Percentiles rank a stretch among this genome's conserved stretches.
Evolutionary conservation across 1,284 basidiomycete species (phyloP).

Genomic region (Grifola frondosa): DNA sequence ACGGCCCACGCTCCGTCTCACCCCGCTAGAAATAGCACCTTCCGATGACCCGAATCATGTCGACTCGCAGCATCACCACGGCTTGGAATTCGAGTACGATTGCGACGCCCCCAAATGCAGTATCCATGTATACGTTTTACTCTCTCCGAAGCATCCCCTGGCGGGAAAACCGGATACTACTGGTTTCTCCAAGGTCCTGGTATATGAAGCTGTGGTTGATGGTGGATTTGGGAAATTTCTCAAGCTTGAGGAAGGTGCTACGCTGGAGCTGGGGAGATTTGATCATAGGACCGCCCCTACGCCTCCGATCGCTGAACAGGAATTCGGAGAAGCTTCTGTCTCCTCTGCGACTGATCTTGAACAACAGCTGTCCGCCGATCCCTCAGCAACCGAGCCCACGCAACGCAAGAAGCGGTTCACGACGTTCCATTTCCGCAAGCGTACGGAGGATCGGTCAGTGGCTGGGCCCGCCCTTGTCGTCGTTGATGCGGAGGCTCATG

Average conservation of each 20-base stretch:
- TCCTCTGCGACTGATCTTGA: constrained; percentile 18
- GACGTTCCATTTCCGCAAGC: constrained; percentile 60
- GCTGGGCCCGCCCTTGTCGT: constrained; percentile 76
- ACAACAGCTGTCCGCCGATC: constrained; percentile 20
- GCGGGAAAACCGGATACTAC: constrained; percentile 38
- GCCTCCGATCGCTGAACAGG: constrained; percentile 7
- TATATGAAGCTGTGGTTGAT: constrained; percentile 73
- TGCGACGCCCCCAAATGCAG: constrained; percentile 81
- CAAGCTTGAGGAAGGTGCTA: constrained; percentile 71
- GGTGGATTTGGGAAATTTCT: constrained; percentile 81
- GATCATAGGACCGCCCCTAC: constrained; percentile 38
- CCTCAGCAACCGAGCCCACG: constrained; percentile 20
- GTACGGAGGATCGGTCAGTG: constrained; percentile 47
- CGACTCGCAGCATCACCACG: constrained; percentile 60
- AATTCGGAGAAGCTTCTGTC: constrained; percentile 3
- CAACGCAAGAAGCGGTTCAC: constrained; percentile 55
- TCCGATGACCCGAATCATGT: constrained; percentile 41
- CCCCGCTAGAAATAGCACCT: constrained; percentile 55
- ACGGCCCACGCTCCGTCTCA: constrained; percentile 74
- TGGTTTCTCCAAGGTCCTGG: constrained; percentile 52
- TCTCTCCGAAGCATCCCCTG: constrained; percentile 58
- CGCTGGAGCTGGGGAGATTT: constrained; percentile 69
- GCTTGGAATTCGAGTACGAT: constrained; percentile 87
- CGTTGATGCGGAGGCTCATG: constrained; percentile 55
- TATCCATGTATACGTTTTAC: constrained; percentile 71